Percentiles rank a stretch among this genome's conserved stretches.
Evolutionary conservation across 352 stramenopile genomes (phyloP).

Genomic region (Phytophthora crassamura): DNA sequence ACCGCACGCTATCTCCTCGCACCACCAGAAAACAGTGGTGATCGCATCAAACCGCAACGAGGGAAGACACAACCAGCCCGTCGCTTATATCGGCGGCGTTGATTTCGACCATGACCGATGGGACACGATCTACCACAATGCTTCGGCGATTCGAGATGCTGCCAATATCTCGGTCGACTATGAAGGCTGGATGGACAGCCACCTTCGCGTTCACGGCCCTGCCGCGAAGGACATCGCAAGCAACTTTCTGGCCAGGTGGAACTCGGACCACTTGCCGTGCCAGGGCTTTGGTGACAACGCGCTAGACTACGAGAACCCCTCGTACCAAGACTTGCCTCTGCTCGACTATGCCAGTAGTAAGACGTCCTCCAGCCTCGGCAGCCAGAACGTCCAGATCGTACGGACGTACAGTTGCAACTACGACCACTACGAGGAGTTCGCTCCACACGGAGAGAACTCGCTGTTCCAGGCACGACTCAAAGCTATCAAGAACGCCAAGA

Average conservation of each 20-base stretch:
- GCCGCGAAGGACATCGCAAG: conserved; percentile 50
- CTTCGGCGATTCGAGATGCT: too few relatives aligned
- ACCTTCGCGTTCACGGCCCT: conserved; percentile 50
- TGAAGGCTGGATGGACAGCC: conserved; percentile 60
- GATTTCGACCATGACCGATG: too few relatives aligned
- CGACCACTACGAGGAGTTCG: conserved; percentile 54
- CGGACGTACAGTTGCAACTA: conserved; percentile 70
- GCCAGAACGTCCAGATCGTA: conserved; percentile 54
- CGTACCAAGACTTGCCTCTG: conserved; percentile 18
- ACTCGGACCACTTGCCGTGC: conserved; percentile 37
- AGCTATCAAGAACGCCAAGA: conserved; percentile 53
- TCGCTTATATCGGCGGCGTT: conserved; percentile 34
- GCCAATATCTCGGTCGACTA: conserved; percentile 34
- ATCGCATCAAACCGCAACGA: conserved; percentile 18
- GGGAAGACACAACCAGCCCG: conserved; percentile 17
- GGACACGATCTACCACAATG: too few relatives aligned
- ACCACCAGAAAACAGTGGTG: conserved; percentile 61
- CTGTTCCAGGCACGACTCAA: conserved; percentile 47
- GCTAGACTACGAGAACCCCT: conserved; percentile 54
- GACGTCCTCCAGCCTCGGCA: conserved; percentile 13
- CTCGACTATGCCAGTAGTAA: conserved; percentile 15
- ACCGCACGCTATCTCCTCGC: conserved; percentile 31
- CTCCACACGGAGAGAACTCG: conserved; percentile 54
- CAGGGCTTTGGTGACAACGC: conserved; percentile 35
- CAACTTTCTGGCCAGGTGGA: conserved; percentile 65